These are phyloP conservation scores for Sporothrix protearum DNA, from an alignment of 2,329 filamentous ascomycete species.

Conservation along the genomic window DNA sequence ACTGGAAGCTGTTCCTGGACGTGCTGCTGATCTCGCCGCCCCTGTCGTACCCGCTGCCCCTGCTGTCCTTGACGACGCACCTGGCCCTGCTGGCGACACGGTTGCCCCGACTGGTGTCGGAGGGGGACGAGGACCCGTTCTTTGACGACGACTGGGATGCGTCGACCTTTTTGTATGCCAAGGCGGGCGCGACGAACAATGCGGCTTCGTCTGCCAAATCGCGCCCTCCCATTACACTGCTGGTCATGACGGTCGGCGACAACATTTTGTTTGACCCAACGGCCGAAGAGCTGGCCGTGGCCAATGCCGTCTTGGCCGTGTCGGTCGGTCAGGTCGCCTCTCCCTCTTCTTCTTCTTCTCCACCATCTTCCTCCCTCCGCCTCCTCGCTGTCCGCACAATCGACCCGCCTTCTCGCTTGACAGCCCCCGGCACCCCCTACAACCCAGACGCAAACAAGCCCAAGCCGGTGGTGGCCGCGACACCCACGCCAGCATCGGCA, in stretches of 20 bases:
- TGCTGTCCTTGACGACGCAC: slow-evolving; percentile 89
- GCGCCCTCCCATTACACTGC: slow-evolving; percentile 80
- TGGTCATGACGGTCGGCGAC: slow-evolving; percentile 79
- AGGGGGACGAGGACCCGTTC: slow-evolving; percentile 90
- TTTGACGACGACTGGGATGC: slow-evolving; percentile 98
- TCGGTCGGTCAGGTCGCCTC: slow-evolving; percentile 61
- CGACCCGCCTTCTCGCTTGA: slow-evolving; percentile 70
- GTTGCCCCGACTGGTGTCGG: slow-evolving; percentile 79
- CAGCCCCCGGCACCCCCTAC: slow-evolving; percentile 66
- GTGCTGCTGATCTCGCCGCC: slow-evolving; percentile 91
- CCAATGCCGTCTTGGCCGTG: slow-evolving; percentile 82
- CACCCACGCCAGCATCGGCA: background rate
- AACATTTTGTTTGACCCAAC: slow-evolving; percentile 94
- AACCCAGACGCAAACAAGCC: slow-evolving; percentile 51
- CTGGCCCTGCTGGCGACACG: slow-evolving; percentile 86
- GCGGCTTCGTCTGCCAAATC: slow-evolving; percentile 29
- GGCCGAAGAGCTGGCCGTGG: slow-evolving; percentile 87
- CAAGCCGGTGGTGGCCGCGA: slow-evolving; percentile 41
- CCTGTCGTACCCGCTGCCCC: slow-evolving; percentile 85
- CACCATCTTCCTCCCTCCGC: slow-evolving; percentile 45
- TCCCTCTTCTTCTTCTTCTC: slow-evolving; percentile 22
- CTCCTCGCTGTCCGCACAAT: slow-evolving; percentile 68
- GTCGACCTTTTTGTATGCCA: slow-evolving; percentile 71
- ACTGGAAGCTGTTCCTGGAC: slow-evolving; percentile 95
- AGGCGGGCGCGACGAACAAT: slow-evolving; percentile 28